Percentiles rank a stretch among this genome's conserved stretches.
Conservation (phyloP, 1,284 basidiomycete species). For the Bondarzewia mesenterica region DNA sequence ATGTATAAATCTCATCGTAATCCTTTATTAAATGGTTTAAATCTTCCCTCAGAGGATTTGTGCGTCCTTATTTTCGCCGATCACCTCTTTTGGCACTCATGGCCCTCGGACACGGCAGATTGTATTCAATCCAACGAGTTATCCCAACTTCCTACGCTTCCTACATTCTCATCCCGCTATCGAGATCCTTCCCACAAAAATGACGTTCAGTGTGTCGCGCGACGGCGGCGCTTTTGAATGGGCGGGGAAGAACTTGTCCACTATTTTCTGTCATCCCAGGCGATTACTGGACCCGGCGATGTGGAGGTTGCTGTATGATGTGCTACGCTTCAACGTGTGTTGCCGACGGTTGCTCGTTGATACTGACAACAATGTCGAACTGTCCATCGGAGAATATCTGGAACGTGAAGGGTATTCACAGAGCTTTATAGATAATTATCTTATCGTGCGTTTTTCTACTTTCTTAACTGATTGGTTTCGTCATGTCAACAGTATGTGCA, state of each 20-base stretch:
- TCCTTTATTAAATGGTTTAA: constrained; percentile 5
- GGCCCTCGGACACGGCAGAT: constrained; percentile 34
- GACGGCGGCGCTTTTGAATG: constrained; percentile 66
- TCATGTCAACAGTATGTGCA: constrained; percentile 19
- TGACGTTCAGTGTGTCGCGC: constrained; percentile 75
- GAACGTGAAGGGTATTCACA: constrained; percentile 59
- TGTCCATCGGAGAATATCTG: constrained; percentile 68
- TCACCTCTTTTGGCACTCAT: background rate
- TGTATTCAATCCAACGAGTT: constrained; percentile 73
- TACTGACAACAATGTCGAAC: constrained; percentile 20
- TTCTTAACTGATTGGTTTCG: constrained; percentile 1
- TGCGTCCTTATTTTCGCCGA: constrained; percentile 21
- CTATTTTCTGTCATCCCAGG: constrained; percentile 59
- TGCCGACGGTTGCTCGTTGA: constrained; percentile 35
- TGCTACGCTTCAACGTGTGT: constrained; percentile 72
- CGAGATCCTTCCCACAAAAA: constrained; percentile 53
- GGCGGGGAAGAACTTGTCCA: constrained; percentile 56
- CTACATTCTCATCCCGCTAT: constrained; percentile 45
- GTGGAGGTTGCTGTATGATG: constrained; percentile 75
- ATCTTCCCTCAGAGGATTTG: constrained; percentile 41
- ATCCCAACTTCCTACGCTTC: constrained; percentile 78
- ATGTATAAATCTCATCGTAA: constrained; percentile 21
- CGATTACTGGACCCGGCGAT: constrained; percentile 59
- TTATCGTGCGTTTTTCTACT: constrained; percentile 49
- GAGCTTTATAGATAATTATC: constrained; percentile 70